phyloP scores from a whole-genome alignment of 371 early-diverging fungal genomes.

The Nematocida ironsii region DNA sequence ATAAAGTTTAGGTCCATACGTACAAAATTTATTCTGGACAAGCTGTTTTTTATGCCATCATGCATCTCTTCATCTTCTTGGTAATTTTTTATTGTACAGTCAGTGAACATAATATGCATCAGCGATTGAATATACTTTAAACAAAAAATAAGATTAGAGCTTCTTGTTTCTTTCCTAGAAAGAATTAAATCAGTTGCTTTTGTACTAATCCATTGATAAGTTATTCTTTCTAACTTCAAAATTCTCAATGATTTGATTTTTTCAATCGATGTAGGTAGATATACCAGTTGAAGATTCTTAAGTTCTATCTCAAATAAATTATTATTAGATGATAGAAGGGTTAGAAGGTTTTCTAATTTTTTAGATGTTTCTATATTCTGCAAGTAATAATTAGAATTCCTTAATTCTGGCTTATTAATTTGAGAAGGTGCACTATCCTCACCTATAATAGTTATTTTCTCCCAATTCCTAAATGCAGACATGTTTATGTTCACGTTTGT shows the following conservation, averaged over 20 bases:
- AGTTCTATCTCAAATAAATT: constrained; percentile 1
- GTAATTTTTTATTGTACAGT: not conserved
- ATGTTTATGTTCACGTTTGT: not conserved
- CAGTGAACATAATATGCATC: not conserved
- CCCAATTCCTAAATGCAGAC: not conserved
- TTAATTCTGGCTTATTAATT: no score
- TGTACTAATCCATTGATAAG: no score
- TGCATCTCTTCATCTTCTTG: not conserved
- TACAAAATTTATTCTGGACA: not conserved
- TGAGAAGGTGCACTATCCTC: no score
- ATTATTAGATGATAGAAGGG: not conserved
- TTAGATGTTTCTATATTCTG: not conserved
- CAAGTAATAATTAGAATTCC: no score
- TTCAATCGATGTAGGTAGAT: not conserved
- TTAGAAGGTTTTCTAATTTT: not conserved
- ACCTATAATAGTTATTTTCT: not conserved
- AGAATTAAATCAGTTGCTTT: no score
- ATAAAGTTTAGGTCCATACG: not conserved
- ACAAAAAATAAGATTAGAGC: no score
- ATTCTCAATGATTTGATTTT: not conserved
- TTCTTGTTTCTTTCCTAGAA: no score
- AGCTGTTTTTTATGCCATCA: not conserved
- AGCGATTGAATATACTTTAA: not conserved
- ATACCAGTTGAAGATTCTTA: not conserved
- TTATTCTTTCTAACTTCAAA: no score